Evolutionary conservation across 1,284 basidiomycete species (phyloP).

Genomic region (Puccinia novopanici): DNA sequence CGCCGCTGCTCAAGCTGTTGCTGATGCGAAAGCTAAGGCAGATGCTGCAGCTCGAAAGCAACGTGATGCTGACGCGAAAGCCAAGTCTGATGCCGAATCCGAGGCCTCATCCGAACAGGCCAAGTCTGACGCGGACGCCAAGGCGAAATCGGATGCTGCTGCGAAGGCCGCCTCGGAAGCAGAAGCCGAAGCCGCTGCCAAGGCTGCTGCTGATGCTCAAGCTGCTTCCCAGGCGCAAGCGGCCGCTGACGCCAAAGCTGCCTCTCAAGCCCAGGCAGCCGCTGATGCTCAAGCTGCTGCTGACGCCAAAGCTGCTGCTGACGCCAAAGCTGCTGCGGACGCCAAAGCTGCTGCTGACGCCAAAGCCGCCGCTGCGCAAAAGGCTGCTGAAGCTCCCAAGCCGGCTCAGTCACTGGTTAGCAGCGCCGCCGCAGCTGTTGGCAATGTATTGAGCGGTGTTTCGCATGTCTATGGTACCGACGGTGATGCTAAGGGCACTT

Average conservation of each 20-base stretch:
- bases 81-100: neutral
- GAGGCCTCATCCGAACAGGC: too few species aligned
- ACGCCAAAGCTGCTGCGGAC: neutral
- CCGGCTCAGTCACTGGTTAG: neutral
- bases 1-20: too few species aligned
- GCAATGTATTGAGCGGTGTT: slow-evolving; percentile 8
- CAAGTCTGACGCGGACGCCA: slow-evolving; percentile 13
- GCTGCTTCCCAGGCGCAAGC: too few species aligned
- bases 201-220: slow-evolving; percentile 16
- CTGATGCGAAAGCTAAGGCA: neutral
- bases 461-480: slow-evolving; percentile 42
- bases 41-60: too few species aligned
- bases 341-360: slow-evolving; percentile 15
- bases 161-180: too few species aligned
- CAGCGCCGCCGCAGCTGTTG: neutral
- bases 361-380: slow-evolving; percentile 3
- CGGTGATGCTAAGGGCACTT: slow-evolving; percentile 41
- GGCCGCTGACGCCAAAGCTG: too few species aligned
- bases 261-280: too few species aligned
- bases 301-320: slow-evolving; percentile 9
- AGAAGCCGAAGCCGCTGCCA: too few species aligned
- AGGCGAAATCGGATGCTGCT: neutral
- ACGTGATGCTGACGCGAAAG: too few species aligned
- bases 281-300: too few species aligned
- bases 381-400: slow-evolving; percentile 12